Evolutionary conservation across 116 monocot species (phyloP), one percentile per base, ranked within the genome.

Genomic region (Cymodocea nodosa): DNA sequence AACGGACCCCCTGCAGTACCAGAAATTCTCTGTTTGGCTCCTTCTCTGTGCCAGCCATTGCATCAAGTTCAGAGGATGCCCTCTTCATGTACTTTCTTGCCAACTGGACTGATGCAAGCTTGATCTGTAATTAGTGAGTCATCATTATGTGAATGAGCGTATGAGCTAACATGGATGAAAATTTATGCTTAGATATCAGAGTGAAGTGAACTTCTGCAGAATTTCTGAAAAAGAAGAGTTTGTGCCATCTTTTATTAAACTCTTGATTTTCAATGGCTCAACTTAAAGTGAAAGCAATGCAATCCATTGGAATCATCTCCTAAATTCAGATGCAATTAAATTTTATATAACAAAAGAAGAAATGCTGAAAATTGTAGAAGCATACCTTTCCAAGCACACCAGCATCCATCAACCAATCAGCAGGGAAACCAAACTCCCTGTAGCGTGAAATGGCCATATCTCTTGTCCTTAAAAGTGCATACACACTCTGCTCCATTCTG

Each of bases 21-120:
- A 89, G 74, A 64, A 94, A 94, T 52, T 94, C 94, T 36, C 90
- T 75, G 70, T 89, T 90, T 14, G 90, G 83, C 40, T 90, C 94
- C 67, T 87, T 94, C 30, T 94, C 94, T 7, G 82, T 71, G 49
- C 79, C 77, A 12, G 39, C 70, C 75, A 81, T 56, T 19, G 94
- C 78, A 70, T 90, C 94, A n/a, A 94, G 82, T 73, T 94, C 90
- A 57, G 83, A 66, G 25, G 90, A 78, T 51, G 90, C 94, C 57
- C 94, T 80, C 78, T 84, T 90, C 94, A 94, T 94, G 82, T 94
- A 94, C 76, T 90, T 87, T 60, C 76, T 90, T 40, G 94, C 90
- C 44, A 94, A 82, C 68, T 94, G 90, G 72, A 90, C 82, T 24
- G 90, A 90, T 77, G 94, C 70, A 6, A 94, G 69, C 68, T 94